A percentile compares a stretch with the other conserved stretches of the same genome.
These are phyloP conservation scores for Pythium aphanidermatum DNA, from an alignment of 352 stramenopile genomes.

Conservation along the genomic window DNA sequence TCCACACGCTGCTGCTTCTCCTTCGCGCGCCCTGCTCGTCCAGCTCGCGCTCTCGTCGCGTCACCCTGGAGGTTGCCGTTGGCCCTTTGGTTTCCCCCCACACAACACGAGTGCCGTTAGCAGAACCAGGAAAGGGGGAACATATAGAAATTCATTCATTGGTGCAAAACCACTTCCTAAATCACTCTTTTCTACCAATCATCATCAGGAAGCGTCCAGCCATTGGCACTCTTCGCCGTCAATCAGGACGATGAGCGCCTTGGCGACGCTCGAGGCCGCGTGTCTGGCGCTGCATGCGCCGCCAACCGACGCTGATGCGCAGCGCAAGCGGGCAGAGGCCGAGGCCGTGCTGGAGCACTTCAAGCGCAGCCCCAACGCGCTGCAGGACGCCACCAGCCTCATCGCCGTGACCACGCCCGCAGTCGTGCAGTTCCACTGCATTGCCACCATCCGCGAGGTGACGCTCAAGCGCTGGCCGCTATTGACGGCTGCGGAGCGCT, in stretches of 20 bases:
- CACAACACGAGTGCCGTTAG: background rate
- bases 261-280: slow-evolving; percentile 61
- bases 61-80: background rate
- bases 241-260: slow-evolving; percentile 14
- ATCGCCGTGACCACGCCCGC: slow-evolving; percentile 34
- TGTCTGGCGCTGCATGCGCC: slow-evolving; percentile 67
- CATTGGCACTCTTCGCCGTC: background rate
- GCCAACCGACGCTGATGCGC: slow-evolving; percentile 35
- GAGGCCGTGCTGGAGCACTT: slow-evolving; percentile 70
- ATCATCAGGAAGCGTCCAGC: background rate
- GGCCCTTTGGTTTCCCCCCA: background rate
- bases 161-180: background rate
- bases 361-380: slow-evolving; percentile 67
- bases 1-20: background rate
- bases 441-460: slow-evolving; percentile 70
- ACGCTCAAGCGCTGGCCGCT: slow-evolving; percentile 61
- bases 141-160: slow-evolving; percentile 11
- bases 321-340: slow-evolving; percentile 51
- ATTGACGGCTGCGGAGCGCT: slow-evolving; percentile 37
- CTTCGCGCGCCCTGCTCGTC: slow-evolving; percentile 1
- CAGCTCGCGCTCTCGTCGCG: background rate
- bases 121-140: no score
- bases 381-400: slow-evolving; percentile 50
- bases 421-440: slow-evolving; percentile 78
- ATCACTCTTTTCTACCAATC: slow-evolving; percentile 18